Evolutionary conservation across 2,329 filamentous ascomycete species (phyloP).

Genomic region (Chrysoporthe puriensis): DNA sequence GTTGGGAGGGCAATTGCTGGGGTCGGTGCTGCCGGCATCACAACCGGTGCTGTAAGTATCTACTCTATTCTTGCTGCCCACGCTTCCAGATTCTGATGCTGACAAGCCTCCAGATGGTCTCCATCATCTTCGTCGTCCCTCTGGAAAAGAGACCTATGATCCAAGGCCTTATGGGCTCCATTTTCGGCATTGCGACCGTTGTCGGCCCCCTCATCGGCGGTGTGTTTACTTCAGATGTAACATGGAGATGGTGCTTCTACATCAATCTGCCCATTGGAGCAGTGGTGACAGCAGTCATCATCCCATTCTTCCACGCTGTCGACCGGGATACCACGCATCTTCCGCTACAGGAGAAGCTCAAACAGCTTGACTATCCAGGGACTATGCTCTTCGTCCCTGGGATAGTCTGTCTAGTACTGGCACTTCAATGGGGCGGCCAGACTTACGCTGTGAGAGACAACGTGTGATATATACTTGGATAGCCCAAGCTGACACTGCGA

Average conservation of each 20-base stretch:
- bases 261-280: constrained; percentile 16
- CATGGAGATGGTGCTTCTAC: constrained; percentile 36
- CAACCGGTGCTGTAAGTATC: constrained; percentile 32
- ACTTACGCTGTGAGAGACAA: constrained; percentile 24
- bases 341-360: constrained; percentile 30
- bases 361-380: constrained; percentile 32
- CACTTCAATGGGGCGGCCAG: constrained; percentile 35
- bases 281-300: constrained; percentile 20
- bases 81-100: neutral
- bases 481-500: neutral
- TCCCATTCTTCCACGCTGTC: constrained; percentile 29
- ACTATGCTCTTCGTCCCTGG: constrained; percentile 30
- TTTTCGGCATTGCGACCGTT: constrained; percentile 9
- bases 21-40: constrained; percentile 34
- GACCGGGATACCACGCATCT: constrained; percentile 23
- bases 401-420: constrained; percentile 32
- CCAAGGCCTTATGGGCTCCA: constrained; percentile 13
- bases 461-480: neutral
- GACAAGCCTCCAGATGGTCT: constrained; percentile 4
- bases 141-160: constrained; percentile 7
- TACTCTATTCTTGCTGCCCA: no score
- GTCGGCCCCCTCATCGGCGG: constrained; percentile 34
- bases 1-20: constrained; percentile 35
- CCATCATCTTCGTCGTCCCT: constrained; percentile 3
- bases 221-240: constrained; percentile 32